These are phyloP conservation scores for Chaetothyriales sp. DNA, from an alignment of 2,329 filamentous ascomycete genomes.

Conservation along the genomic window DNA sequence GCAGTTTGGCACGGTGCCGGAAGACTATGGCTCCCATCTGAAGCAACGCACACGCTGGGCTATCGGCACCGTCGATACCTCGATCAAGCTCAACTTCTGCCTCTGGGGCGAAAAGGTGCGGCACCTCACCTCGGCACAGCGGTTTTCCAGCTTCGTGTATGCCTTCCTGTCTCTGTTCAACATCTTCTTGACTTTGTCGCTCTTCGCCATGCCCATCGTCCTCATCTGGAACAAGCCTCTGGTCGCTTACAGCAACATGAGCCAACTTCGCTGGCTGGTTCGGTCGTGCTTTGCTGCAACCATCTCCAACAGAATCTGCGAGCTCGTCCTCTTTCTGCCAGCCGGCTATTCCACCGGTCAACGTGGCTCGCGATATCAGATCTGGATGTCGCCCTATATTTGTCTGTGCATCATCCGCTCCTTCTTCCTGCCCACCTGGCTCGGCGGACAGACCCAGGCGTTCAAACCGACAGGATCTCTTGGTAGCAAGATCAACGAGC, in stretches of 20 bases:
- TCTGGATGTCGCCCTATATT: constrained; percentile 51
- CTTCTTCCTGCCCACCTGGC: constrained; percentile 44
- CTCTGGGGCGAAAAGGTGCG: constrained; percentile 39
- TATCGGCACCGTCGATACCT: constrained; percentile 40
- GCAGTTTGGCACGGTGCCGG: constrained; percentile 22
- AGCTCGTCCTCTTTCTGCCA: constrained; percentile 44
- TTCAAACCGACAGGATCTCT: constrained; percentile 49
- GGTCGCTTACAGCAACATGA: constrained; percentile 39
- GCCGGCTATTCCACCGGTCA: constrained; percentile 46
- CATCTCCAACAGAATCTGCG: constrained; percentile 39
- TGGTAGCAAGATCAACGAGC: constrained; percentile 42
- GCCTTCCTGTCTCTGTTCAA: constrained; percentile 42
- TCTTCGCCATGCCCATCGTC: constrained; percentile 46
- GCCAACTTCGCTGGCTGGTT: constrained; percentile 45
- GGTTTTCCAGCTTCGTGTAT: constrained; percentile 45
- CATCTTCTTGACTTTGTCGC: constrained; percentile 38
- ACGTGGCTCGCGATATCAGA: constrained; percentile 39
- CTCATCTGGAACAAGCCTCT: constrained; percentile 42
- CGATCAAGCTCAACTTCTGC: constrained; percentile 46
- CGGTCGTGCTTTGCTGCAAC: constrained; percentile 39
- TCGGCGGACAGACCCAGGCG: constrained; percentile 42
- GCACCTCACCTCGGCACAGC: constrained; percentile 41
- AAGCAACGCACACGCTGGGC: constrained; percentile 27
- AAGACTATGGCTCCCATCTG: constrained; percentile 24
- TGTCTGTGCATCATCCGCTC: constrained; percentile 42